Percentiles rank a stretch among this genome's conserved stretches.
Evolutionary conservation across 495 filamentous ascomycete genomes (phyloP).

Genomic region (Aspergillus homomorphus): DNA sequence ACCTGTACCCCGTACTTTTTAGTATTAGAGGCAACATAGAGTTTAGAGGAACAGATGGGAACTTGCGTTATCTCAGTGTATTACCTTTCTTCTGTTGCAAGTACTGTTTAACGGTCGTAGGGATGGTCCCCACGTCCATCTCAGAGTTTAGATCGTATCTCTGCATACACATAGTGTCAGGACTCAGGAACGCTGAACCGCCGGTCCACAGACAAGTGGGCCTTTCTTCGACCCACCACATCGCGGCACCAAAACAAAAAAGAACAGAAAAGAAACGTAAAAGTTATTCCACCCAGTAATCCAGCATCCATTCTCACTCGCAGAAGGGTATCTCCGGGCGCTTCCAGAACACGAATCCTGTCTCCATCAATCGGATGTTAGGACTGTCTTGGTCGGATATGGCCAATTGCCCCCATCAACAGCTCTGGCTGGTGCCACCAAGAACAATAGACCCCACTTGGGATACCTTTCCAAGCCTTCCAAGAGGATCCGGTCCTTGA

Average conservation of each 20-base stretch:
- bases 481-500: neutral
- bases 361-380: neutral
- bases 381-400: no score
- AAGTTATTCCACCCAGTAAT: neutral
- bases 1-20: neutral
- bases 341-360: neutral
- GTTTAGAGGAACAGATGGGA: no score
- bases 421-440: neutral
- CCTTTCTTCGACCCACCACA: neutral
- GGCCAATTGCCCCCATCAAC: neutral
- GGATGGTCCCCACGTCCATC: neutral
- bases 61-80: neutral
- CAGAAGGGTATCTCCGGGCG: neutral
- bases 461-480: neutral
- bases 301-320: no score
- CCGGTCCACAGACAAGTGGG: neutral
- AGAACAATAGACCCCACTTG: neutral
- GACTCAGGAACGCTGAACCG: neutral
- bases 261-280: neutral
- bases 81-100: neutral
- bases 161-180: neutral
- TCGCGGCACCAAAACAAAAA: neutral
- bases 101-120: neutral
- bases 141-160: neutral
- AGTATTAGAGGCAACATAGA: neutral